phyloP scores from a whole-genome alignment of 805 yeast species.

The Candida sakaeoensis region DNA sequence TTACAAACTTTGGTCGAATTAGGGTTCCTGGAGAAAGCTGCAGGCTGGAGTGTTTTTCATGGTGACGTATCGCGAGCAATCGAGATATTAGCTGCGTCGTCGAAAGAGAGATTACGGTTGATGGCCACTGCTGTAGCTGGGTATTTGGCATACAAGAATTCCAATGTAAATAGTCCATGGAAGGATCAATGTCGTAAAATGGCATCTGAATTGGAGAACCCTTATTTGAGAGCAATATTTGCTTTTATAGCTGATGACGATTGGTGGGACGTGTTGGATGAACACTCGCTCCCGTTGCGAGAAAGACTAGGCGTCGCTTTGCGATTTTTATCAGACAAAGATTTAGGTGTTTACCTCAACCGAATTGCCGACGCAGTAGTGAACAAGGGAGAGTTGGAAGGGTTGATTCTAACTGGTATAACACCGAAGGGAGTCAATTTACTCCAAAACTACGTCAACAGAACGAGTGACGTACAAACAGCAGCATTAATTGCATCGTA shows the following conservation, averaged over 20 bases:
- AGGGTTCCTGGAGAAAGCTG: conserved; percentile 82
- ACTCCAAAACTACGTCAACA: conserved; percentile 80
- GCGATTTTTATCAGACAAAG: conserved; percentile 77
- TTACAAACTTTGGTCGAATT: conserved; percentile 50
- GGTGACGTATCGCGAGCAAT: conserved; percentile 84
- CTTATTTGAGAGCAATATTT: conserved; percentile 86
- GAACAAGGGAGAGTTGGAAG: conserved; percentile 81
- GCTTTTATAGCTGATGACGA: conserved; percentile 92
- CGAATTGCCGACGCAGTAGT: conserved; percentile 70
- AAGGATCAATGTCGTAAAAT: conserved; percentile 85
- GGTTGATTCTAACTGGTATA: conserved; percentile 85
- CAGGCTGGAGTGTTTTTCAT: conserved; percentile 96
- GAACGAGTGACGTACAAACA: conserved; percentile 88
- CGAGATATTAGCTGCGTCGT: conserved; percentile 69
- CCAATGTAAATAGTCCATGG: conserved; percentile 73
- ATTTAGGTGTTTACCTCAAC: conserved; percentile 66
- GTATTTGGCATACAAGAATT: conserved; percentile 62
- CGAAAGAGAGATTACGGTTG: conserved; percentile 63
- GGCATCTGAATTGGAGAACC: conserved; percentile 85
- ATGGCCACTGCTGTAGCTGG: conserved; percentile 96
- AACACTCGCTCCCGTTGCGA: conserved; percentile 78
- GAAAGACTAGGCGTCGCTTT: conserved; percentile 91
- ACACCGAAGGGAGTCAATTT: conserved; percentile 80
- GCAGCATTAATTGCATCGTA: conserved; percentile 78
- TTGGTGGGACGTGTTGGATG: conserved; percentile 95